Base-by-base conservation (phyloP, 2,329 filamentous ascomycete species). In the Cyanodermella asteris region DNA sequence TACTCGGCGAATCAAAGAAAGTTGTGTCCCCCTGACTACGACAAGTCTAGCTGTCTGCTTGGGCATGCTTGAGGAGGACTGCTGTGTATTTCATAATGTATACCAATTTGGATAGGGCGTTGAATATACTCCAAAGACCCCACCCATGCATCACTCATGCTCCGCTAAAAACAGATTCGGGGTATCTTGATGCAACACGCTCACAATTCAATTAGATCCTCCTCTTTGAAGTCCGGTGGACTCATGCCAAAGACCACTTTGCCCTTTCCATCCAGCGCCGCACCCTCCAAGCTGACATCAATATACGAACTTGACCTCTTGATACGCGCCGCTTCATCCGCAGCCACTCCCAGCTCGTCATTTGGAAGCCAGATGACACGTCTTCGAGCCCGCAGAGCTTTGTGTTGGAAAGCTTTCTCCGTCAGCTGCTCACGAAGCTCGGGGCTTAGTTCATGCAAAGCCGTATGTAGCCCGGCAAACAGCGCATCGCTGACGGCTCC, bases 271-370 rank as follows among this genome's bases (percentile, higher is more conserved):
- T 93, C 80, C 37, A 94, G 55, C 7, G 78, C 76, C 12, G 84
- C 81, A 30, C 81, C 81, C 44, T 90, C 75, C 46, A 93, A 93
- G 38, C 77, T 91, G 43, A 94, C 81, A 76, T 81, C 91, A 26
- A 94, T 74, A 35, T 60, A 58, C 30, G 76, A 66, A 42, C 72
- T 84, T 44, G 81, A 75, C 23, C 61, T 58, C 34, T 71, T 62
- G 5, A 81, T 91, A 18, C 76, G 61, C 40, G 61, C 60, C 22
- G 94, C 73, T 53, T 97, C 87, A 37, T 94, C 84, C 38, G 91
- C 80, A 35, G 76, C 81, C 29, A 97, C 65, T 5, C 87, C 87
- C 5, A 94, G 49, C 36, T 87, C 75, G 41, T 97, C 87, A 7
- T 73, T 67, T 0, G 87, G 87, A 22, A 97, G 77, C 87, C 87